phyloP scores from a whole-genome alignment of 768 basidiomycete genomes.

The Leucosporidium scottii region DNA sequence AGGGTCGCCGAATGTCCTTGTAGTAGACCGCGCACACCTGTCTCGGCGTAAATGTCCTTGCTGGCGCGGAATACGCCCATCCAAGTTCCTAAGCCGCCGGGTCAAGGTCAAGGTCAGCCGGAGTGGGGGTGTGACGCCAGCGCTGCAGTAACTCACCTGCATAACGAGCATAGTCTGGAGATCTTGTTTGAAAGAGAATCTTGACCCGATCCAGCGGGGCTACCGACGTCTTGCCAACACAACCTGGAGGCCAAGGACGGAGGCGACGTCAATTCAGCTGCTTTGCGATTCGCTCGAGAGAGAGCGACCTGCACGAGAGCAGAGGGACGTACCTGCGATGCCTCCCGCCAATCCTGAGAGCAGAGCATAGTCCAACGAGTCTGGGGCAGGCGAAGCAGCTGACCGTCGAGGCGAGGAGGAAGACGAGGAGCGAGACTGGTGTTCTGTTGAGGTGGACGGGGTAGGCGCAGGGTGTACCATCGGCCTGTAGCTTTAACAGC shows the following conservation, averaged over 20 bases:
- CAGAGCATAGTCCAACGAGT: slow-evolving; percentile 53
- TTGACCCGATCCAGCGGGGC: slow-evolving; percentile 97
- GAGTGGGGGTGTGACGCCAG: not conserved
- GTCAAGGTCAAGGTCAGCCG: not conserved
- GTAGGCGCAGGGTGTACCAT: too few species aligned
- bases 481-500: too few species aligned
- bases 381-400: not conserved
- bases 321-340: slow-evolving; percentile 66
- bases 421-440: not conserved
- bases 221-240: slow-evolving; percentile 38
- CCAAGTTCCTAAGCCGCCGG: slow-evolving; percentile 60
- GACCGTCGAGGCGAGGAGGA: not conserved
- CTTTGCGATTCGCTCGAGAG: not conserved
- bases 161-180: slow-evolving; percentile 88
- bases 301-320: slow-evolving; percentile 6
- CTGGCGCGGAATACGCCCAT: slow-evolving; percentile 74
- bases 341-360: slow-evolving; percentile 88
- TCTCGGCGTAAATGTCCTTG: slow-evolving; percentile 50
- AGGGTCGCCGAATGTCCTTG: slow-evolving; percentile 96
- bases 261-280: slow-evolving; percentile 24
- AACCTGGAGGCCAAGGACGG: slow-evolving; percentile 12
- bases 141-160: slow-evolving; percentile 55
- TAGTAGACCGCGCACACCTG: slow-evolving; percentile 70
- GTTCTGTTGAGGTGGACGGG: too few species aligned
- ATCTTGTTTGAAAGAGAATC: slow-evolving; percentile 95